Evolutionary conservation across 768 basidiomycete species (phyloP).

Genomic region (Russula sp.): DNA sequence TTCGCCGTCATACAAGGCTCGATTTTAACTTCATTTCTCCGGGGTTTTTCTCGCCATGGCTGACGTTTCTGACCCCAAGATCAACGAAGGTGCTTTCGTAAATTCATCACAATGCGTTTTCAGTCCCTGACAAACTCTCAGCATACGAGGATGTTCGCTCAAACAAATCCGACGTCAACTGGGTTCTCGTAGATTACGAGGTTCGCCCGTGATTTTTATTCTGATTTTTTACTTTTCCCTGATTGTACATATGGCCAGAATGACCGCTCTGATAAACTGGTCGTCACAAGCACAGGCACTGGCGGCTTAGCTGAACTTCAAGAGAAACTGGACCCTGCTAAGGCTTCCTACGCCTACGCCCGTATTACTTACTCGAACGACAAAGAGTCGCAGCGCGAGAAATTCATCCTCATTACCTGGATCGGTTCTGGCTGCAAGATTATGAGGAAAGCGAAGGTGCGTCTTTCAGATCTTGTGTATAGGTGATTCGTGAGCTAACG

Average conservation of each 20-base stretch:
- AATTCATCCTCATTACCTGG: slow-evolving; percentile 84
- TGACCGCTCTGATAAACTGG: slow-evolving; percentile 78
- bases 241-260: slow-evolving; percentile 39
- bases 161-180: slow-evolving; percentile 84
- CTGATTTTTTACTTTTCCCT: not conserved
- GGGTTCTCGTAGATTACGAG: slow-evolving; percentile 89
- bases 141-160: slow-evolving; percentile 86
- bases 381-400: slow-evolving; percentile 83
- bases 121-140: slow-evolving; percentile 34
- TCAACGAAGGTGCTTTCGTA: slow-evolving; percentile 26
- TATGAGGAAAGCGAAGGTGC: slow-evolving; percentile 89
- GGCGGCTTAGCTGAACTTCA: slow-evolving; percentile 79
- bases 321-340: slow-evolving; percentile 63
- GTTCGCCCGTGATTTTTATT: slow-evolving; percentile 38
- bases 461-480: slow-evolving; percentile 34
- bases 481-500: slow-evolving; percentile 26
- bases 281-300: slow-evolving; percentile 72
- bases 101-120: not conserved
- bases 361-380: slow-evolving; percentile 84
- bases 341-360: slow-evolving; percentile 81
- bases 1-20: slow-evolving; percentile 15
- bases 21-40: slow-evolving; percentile 4
- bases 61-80: slow-evolving; percentile 30
- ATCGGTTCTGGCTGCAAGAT: slow-evolving; percentile 81
- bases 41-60: slow-evolving; percentile 23